Conservation (phyloP, 768 basidiomycete species). For the Kwoniella botswanensis region DNA sequence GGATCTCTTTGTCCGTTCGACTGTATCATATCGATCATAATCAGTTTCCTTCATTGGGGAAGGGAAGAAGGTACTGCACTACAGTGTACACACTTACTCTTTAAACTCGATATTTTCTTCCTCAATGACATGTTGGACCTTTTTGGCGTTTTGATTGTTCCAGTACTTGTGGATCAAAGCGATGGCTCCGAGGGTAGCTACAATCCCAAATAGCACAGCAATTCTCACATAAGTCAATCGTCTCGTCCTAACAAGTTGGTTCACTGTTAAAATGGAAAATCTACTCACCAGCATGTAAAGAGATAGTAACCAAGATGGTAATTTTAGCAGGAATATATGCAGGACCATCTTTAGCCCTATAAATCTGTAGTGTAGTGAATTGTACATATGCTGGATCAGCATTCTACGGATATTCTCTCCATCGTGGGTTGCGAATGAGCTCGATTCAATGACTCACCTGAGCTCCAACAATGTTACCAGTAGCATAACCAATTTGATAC, state of each 20-base stretch:
- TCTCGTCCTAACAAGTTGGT: background rate
- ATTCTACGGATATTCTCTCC: background rate
- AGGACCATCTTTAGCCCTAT: conserved; percentile 5
- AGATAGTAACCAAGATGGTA: conserved; percentile 5
- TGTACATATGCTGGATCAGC: background rate
- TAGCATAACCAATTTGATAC: conserved; percentile 7
- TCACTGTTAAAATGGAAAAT: background rate
- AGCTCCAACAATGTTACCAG: conserved; percentile 8
- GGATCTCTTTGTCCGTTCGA: conserved; percentile 12
- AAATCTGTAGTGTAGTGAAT: background rate
- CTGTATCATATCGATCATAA: background rate
- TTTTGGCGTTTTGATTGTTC: conserved; percentile 1
- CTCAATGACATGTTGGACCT: background rate
- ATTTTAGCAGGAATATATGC: conserved; percentile 9
- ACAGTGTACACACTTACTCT: conserved; percentile 3
- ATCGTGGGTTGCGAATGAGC: no score
- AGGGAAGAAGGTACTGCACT: background rate
- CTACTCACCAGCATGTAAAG: conserved; percentile 6
- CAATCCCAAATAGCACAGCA: background rate
- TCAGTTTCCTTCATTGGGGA: background rate
- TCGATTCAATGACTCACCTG: background rate
- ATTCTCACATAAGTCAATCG: background rate
- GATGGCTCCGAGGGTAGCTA: conserved; percentile 1
- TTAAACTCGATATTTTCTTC: conserved; percentile 15
- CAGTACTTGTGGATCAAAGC: conserved; percentile 9